A percentile compares a stretch with the other conserved stretches of the same genome.
Conservation (phyloP, 2,329 filamentous ascomycete genomes). For the Penicillium digitatum region DNA sequence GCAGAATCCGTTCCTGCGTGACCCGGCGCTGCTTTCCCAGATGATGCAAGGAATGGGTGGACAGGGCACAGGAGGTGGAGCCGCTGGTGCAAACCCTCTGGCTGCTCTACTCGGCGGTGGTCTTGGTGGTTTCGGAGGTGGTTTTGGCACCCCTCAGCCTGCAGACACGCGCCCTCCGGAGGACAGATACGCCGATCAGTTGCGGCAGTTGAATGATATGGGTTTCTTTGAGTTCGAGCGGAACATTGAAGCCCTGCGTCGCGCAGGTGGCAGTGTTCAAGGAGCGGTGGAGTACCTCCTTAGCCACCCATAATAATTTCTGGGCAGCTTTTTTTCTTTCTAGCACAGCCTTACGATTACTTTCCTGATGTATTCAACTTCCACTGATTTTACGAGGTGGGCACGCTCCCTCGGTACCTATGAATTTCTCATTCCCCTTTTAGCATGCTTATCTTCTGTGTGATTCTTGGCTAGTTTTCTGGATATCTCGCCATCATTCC, state of each 20-base stretch:
- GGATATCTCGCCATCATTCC: background rate
- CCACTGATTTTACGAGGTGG: conserved; percentile 8
- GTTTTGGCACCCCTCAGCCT: conserved; percentile 50
- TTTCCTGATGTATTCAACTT: conserved; percentile 5
- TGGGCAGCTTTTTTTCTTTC: background rate
- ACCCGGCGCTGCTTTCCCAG: conserved; percentile 56
- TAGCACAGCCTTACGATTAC: conserved; percentile 5
- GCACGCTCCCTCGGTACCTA: conserved; percentile 5
- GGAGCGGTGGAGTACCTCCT: conserved; percentile 56
- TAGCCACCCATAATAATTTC: conserved; percentile 30
- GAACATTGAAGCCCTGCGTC: conserved; percentile 81
- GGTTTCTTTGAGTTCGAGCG: conserved; percentile 95
- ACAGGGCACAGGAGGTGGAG: conserved; percentile 33
- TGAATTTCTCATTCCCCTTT: conserved; percentile 6
- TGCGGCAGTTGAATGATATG: conserved; percentile 96
- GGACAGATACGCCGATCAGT: conserved; percentile 84
- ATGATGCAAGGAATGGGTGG: conserved; percentile 52
- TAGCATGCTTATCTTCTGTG: conserved; percentile 3
- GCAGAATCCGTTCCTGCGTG: conserved; percentile 55
- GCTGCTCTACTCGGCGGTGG: conserved; percentile 51
- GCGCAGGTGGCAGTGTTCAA: conserved; percentile 89
- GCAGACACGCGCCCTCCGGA: conserved; percentile 84
- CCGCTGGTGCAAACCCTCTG: conserved; percentile 42
- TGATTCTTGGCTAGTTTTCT: conserved; percentile 1
- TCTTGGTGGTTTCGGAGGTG: conserved; percentile 42